Conservation (phyloP, 768 basidiomycete genomes). For the Trametes sanguinea region DNA sequence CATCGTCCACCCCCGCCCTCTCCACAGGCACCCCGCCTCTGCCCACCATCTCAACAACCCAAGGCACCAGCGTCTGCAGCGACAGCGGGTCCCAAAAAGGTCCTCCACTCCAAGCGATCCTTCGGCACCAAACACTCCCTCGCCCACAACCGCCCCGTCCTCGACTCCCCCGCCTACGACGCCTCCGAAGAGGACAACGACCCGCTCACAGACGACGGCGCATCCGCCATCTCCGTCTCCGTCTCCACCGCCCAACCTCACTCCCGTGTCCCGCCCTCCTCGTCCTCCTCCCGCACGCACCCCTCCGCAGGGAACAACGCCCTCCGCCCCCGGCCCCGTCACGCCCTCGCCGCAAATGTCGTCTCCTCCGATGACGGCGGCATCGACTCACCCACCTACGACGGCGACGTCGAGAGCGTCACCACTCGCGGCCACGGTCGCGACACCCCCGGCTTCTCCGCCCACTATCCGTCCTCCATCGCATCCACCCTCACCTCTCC, state of each 20-base stretch:
- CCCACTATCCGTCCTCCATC: slow-evolving; percentile 28
- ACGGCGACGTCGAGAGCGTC: slow-evolving; percentile 85
- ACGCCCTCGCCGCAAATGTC: slow-evolving; percentile 26
- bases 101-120: slow-evolving; percentile 54
- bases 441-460: slow-evolving; percentile 25
- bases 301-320: slow-evolving; percentile 4
- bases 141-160: slow-evolving; percentile 22
- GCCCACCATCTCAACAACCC: neutral
- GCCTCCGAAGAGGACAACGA: slow-evolving; percentile 90
- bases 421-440: slow-evolving; percentile 49
- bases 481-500: slow-evolving; percentile 22
- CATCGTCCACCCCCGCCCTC: slow-evolving; percentile 5
- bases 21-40: slow-evolving; percentile 6
- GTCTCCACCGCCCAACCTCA: slow-evolving; percentile 26
- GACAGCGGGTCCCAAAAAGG: slow-evolving; percentile 19
- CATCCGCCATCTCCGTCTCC: slow-evolving; percentile 52
- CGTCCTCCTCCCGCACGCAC: slow-evolving; percentile 29
- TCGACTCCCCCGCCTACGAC: slow-evolving; percentile 32
- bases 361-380: slow-evolving; percentile 75
- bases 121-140: slow-evolving; percentile 49
- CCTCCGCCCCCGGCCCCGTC: slow-evolving; percentile 19
- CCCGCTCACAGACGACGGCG: slow-evolving; percentile 74
- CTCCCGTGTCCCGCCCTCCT: slow-evolving; percentile 24
- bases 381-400: slow-evolving; percentile 85
- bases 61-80: neutral